Base-by-base conservation (phyloP, 192 early-diverging fungal species). In the Podochytrium sp. region DNA sequence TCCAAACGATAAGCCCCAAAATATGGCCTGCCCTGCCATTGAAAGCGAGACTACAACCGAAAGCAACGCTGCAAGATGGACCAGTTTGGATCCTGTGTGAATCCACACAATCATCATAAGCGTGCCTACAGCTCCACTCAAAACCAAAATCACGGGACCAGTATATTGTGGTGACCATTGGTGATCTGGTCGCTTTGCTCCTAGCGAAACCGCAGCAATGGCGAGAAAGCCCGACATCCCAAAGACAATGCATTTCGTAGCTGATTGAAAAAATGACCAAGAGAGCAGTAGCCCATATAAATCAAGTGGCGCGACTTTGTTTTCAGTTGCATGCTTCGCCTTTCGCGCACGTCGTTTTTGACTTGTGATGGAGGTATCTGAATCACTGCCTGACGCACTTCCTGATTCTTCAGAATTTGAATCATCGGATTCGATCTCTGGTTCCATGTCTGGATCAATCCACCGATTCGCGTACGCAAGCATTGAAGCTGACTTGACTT, bases 21-120 rank as follows among this genome's bases (percentile, higher is more conserved):
- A 71, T 30, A 59, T 71, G 2, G 39, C 69, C 14, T 71, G 56
- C 20, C 69, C 69, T 14, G 33, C 27, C 69, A 71, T 58, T 56
- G 56, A 14, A 12, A 59, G 7, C 3, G 69, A 71, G n/a, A 71
- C 3, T 25, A 59, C 4, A 23, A 38, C 4, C 2, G 20, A 10
- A 6, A 32, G n/a, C 6, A 71, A 7, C 3, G 30, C 6, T 41
- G n/a, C 27, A 12, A 23, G 3, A 34, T 40, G 43, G 37, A 40
- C 39, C n/a, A 10, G 2, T 20, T 25, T 30, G 2, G 47, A 39
- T 56, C 69, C 69, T 23, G 38, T 58, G 7, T 3, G 27, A 0
- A 71, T 27, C 69, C 69, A 71, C 14, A 23, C 14, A 10, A 33
- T 3, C 27, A 40, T 18, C 30, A 40, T 6, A 40, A 58, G 5